A percentile compares a stretch with the other conserved stretches of the same genome.
Conservation (phyloP, 106 monocot genomes). For the Acanthochlamys bracteata region DNA sequence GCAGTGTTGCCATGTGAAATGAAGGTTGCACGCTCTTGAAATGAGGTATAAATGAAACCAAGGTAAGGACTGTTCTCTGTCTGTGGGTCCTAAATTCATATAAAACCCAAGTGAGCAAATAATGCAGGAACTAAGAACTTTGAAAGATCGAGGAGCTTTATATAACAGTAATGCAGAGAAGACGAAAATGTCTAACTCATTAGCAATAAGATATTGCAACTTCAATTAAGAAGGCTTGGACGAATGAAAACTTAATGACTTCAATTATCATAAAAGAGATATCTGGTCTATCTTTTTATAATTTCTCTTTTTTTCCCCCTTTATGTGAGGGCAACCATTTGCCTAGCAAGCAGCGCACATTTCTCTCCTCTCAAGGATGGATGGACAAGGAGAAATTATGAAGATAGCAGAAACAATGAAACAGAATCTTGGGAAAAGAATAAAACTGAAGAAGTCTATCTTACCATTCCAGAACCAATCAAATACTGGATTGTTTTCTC, state of each 20-base stretch:
- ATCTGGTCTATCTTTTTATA: too few relatives aligned
- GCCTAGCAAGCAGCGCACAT: not conserved
- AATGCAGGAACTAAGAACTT: too few relatives aligned
- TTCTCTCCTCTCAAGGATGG: not conserved
- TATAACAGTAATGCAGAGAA: too few relatives aligned
- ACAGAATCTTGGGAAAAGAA: not conserved
- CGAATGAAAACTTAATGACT: too few relatives aligned
- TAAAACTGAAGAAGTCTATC: not conserved
- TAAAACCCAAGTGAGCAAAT: not conserved
- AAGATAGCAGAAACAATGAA: too few relatives aligned
- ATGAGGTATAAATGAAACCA: constrained; percentile 22
- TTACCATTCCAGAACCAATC: constrained; percentile 9
- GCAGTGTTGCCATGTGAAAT: constrained; percentile 27
- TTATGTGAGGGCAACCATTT: not conserved
- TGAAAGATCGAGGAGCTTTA: too few relatives aligned
- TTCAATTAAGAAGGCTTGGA: too few relatives aligned
- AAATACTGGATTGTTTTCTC: constrained; percentile 29
- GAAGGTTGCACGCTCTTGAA: constrained; percentile 24
- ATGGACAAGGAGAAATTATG: not conserved
- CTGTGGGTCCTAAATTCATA: constrained; percentile 1
- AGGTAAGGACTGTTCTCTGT: constrained; percentile 19
- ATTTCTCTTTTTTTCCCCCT: too few relatives aligned
- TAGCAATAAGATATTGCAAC: too few relatives aligned
- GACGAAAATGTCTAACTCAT: too few relatives aligned
- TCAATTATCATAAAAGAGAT: too few relatives aligned